Base-by-base conservation (phyloP, 169 alveolate genomes). In the Cyclospora cayetanensis region DNA sequence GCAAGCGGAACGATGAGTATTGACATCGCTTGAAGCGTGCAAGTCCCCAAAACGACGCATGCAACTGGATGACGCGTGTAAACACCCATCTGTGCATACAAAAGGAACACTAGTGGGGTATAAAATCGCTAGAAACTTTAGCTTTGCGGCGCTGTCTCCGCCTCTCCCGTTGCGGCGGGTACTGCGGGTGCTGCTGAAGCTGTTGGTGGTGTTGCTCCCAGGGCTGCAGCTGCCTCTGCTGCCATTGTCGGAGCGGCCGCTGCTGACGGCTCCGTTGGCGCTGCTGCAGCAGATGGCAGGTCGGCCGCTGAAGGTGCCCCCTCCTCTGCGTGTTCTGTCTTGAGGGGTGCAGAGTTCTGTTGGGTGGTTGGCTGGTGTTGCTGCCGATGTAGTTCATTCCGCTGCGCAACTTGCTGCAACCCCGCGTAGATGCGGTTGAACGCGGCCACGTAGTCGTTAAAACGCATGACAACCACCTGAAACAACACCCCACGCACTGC, bases 381-480 rank as follows among this genome's bases (percentile, higher is more conserved):
- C 84, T 72, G 60, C 37, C 84, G 35, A 4, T 39, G 41, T 15
- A 72, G 84, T n/a, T 72, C 84, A 22, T 72, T 72, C 52, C 41
- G 84, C 37, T 72, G 84, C 65, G 84, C 60, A 15, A 72, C 65
- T 39, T 72, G 84, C 63, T 72, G 84, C 82, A 84, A 68, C 3
- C 22, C 70, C 11, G 52, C 46, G 72, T 84, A 63, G n/a, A 84
- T 84, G 31, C 65, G 60, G 83, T 84, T 42, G 83, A 55, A 84
- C 22, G 39, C 53, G 31, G 52, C 41, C 5, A 84, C 91, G 63
- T 84, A 66, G 29, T 84, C 91, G 31, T 63, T 60, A 39, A 84
- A 84, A 4, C 82, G 63, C 91, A 68, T 84, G 46, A 84, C 76
- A 31, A 60, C 76, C 66, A 84, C 83, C 91, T 84, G 63, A 12